Evolutionary conservation across 106 monocot species (phyloP), one percentile per base, ranked within the genome.

Genomic region (Phalaenopsis aphrodite): DNA sequence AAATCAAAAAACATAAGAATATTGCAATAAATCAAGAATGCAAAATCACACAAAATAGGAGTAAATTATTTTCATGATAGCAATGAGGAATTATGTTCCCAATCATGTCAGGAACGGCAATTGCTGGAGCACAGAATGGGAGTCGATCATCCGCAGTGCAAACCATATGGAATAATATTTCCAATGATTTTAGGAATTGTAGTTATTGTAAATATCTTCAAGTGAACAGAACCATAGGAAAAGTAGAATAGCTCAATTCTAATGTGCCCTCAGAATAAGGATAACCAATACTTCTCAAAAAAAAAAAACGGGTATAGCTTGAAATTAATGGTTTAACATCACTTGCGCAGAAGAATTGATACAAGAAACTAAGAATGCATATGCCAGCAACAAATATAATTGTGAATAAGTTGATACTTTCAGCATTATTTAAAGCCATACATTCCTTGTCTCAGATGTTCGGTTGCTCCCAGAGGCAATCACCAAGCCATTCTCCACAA

Each of bases 381-480:
- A 75, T 11, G 24, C 38, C 48, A 75, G 17, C 30, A 46, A 5
- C 11, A 39, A 21, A 15, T 42, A 74, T 18, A 74, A 23, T 46
- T 48, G 21, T 2, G 30, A 76, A 49, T 76, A 11, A 48, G 23
- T 76, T 49, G 8, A 69, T 19, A 1, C 30, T 42, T 5, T 15
- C 2, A 74, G 42, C 43, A 45, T 19, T 42, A 77, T 24, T 23
- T 77, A 77, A n/a, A 30, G n/a, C 24, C 75, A 46, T 88, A 88
- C 92, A 85, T 92, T 92, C 76, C 92, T 81, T 71, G 86, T 86
- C 77, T 86, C 84, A 55, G 79, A 89, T 78, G 92, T 87, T 77
- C 82, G 81, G 71, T 92, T 92, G 76, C 92, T 89, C 49, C 92
- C 92, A 83, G 84, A 81, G 76, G 92, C 89, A 81, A 89, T 88